These are phyloP conservation scores for Ceratorhiza oryzae-sativae DNA, from an alignment of 1,284 basidiomycete genomes.

Conservation along the genomic window DNA sequence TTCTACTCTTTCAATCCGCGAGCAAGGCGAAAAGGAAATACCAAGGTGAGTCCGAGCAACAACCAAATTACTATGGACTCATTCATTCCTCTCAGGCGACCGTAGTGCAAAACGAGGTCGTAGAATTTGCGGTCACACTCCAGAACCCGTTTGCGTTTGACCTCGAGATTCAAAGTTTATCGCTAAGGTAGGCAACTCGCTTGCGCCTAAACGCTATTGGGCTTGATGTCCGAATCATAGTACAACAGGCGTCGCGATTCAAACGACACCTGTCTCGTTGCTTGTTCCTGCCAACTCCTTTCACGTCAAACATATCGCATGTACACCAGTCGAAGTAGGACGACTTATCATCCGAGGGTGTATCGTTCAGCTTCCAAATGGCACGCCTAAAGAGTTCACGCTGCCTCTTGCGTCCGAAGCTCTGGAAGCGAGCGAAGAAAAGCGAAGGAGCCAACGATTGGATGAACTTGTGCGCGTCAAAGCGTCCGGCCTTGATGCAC, in stretches of 20 bases:
- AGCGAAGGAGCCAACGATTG: slow-evolving; percentile 64
- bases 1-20: slow-evolving; percentile 35
- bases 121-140: slow-evolving; percentile 85
- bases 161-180: slow-evolving; percentile 81
- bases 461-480: slow-evolving; percentile 74
- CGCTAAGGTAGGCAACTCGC: slow-evolving; percentile 68
- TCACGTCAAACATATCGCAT: slow-evolving; percentile 76
- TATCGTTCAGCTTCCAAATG: slow-evolving; percentile 75
- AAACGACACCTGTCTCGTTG: slow-evolving; percentile 65
- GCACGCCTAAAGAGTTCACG: slow-evolving; percentile 73
- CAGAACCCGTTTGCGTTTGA: slow-evolving; percentile 92
- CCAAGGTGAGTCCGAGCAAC: slow-evolving; percentile 61
- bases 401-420: slow-evolving; percentile 77
- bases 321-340: slow-evolving; percentile 71
- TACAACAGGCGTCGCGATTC: slow-evolving; percentile 80
- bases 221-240: slow-evolving; percentile 53
- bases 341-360: slow-evolving; percentile 78
- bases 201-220: neutral
- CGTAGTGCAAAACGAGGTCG: slow-evolving; percentile 81
- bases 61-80: slow-evolving; percentile 33
- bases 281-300: slow-evolving; percentile 76
- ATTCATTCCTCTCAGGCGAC: slow-evolving; percentile 59
- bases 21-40: slow-evolving; percentile 53
- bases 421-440: slow-evolving; percentile 69
- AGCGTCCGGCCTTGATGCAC: slow-evolving; percentile 70